Evolutionary conservation across 2,329 filamentous ascomycete genomes (phyloP), one percentile per base, ranked within the genome.

Genomic region (Coniochaeta sp.): DNA sequence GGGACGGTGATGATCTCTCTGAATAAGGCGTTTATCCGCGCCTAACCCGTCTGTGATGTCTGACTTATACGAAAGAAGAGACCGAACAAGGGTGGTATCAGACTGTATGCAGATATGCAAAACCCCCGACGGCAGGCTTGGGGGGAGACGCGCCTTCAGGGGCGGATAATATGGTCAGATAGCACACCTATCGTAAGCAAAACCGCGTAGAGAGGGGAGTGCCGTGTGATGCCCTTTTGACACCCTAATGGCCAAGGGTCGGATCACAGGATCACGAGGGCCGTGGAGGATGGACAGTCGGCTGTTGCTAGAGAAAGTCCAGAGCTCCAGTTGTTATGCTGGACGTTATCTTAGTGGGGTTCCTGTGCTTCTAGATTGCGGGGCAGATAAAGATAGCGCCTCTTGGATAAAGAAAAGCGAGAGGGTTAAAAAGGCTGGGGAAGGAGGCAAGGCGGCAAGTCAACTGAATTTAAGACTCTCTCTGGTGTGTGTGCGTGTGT

Each of bases 111-210:
- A 42, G n/a, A n/a, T n/a, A n/a, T n/a, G n/a, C n/a, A n/a, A n/a
- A 26, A 22, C 20, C 38, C 20, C 38, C 38, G 38, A 26, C 12
- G 38, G 38, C 18, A 22, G 20, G 38, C 18, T 4, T 22, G 22
- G 38, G n/a, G n/a, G 18, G 20, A 42, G 6, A 42, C 38, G 38
- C 38, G 38, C 38, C 38, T 26, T 8, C 20, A 42, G 20, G 38
- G 38, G 10, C 38, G 38, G 38, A 24, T 42, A 42, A 48, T 48
- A 28, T 48, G 30, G 28, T 31, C 28, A 48, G 45, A 48, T 48
- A 48, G 45, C 45, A 26, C 45, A 48, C 45, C 45, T 48, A 31
- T 47, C 26, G 45, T 20, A 31, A 31, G n/a, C 45, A n/a, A n/a
- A n/a, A n/a, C n/a, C n/a, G n/a, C n/a, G n/a, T n/a, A n/a, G n/a